phyloP scores from a whole-genome alignment of 306 rosid genomes.

The Vigna trinervia region DNA sequence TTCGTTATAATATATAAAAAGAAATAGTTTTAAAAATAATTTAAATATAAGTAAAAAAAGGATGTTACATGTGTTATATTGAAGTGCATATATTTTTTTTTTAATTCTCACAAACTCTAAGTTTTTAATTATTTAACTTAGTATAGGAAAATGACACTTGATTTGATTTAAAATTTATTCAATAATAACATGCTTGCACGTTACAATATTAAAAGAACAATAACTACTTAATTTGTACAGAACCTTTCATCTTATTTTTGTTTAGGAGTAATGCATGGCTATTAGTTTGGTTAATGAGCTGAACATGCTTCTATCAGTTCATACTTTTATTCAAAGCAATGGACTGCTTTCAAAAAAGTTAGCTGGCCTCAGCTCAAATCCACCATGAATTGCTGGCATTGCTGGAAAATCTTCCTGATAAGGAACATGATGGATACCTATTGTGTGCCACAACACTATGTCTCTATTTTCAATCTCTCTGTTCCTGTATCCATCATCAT shows the following conservation, averaged over 20 bases:
- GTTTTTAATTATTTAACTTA: neutral
- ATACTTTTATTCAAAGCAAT: slow-evolving; percentile 46
- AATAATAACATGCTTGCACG: neutral
- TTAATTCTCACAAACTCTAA: neutral
- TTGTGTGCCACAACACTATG: slow-evolving; percentile 81
- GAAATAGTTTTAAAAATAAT: too few relatives aligned
- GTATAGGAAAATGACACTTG: neutral
- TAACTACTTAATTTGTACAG: neutral
- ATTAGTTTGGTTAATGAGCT: slow-evolving; percentile 6
- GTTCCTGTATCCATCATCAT: slow-evolving; percentile 51
- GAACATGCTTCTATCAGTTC: neutral
- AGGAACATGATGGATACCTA: slow-evolving; percentile 88
- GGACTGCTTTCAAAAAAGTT: slow-evolving; percentile 79
- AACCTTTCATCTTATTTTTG: neutral
- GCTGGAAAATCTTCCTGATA: slow-evolving; percentile 88
- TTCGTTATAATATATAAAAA: too few relatives aligned
- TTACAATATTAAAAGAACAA: slow-evolving; percentile 8
- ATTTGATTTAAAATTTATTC: neutral
- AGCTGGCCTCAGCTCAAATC: slow-evolving; percentile 87
- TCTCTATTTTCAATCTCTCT: slow-evolving; percentile 82
- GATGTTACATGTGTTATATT: too few relatives aligned
- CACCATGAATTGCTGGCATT: slow-evolving; percentile 77
- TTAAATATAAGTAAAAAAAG: too few relatives aligned
- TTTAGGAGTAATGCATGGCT: neutral
- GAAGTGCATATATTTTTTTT: neutral